Base-by-base conservation (phyloP, 2,329 filamentous ascomycete species). In the Huntiella abstrusa region DNA sequence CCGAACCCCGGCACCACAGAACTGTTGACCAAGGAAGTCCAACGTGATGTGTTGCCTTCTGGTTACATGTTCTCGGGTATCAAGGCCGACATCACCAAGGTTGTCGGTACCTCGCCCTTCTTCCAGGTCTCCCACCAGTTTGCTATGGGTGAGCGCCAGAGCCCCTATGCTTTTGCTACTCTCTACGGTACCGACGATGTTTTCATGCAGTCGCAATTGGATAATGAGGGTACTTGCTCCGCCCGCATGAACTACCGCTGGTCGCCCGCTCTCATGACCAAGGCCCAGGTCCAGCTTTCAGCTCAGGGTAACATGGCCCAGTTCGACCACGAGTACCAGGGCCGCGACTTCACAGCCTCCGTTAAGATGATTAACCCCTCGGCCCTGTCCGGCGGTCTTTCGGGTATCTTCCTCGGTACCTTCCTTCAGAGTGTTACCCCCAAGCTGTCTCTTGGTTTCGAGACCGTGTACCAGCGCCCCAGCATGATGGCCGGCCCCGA, bases 81-180 rank as follows among this genome's bases (percentile, higher is more conserved):
- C 62, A 83, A 88, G 60, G 92, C 88, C 62, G 91, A 98, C 64
- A 70, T 96, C 61, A 95, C 86, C 61, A 96, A 95, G 72, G 79
- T 85, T 60, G 93, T 96, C 67, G 91, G 86, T 72, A 76, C 93
- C 62, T 76, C 79, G 49, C 91, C 91, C 49, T 69, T 96, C 55
- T 98, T 98, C 72, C 88, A 96, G 66, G 83, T 95, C 56, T 95
- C 88, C 54, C 91, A 98, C 68, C 84, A 91, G 56, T 91, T 98
- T 63, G 81, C 88, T 47, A 84, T 95, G 75, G 88, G 91, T 56
- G 85, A 94, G 65, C 78, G 82, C 54, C 71, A 93, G 62, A 87
- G 87, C 61, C 91, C 91, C 34, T 98, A 98, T 66, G 85, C 84
- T 47, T 94, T 96, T 66, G 84, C 86, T 55, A 84, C 83, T 53